Evolutionary conservation across 2,329 filamentous ascomycete genomes (phyloP), one percentile per base, ranked within the genome.

Genomic region (Trichoderma atrobrunneum): DNA sequence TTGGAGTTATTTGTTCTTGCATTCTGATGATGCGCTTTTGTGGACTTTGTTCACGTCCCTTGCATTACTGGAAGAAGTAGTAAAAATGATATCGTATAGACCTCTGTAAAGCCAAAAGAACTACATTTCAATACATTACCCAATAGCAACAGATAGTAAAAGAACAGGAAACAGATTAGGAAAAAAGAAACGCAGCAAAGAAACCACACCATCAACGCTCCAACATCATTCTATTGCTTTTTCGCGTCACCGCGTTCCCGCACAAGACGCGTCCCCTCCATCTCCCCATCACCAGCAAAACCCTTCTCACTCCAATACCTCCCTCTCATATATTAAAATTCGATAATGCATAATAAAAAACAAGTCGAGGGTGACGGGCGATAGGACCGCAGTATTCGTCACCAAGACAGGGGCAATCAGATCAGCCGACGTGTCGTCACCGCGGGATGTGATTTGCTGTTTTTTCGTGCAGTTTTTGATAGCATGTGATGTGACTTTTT

Each of bases 111-210:
- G 0, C 16, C 16, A 39, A 43, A 43, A n/a, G 36, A 43, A n/a
- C 36, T 8, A 18, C 36, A 18, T 0, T 18, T 0, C 1, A 39
- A 8, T 18, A 39, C 1, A 8, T 39, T 39, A 7, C 0, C 36
- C 36, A 43, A 43, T 43, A 43, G 16, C 3, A 8, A 3, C 2
- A 18, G 16, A 0, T 1, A 10, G 16, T 8, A 18, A 39, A n/a
- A 18, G 3, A 18, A 39, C 6, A 43, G 18, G 36, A n/a, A 43
- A 43, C 7, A 3, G 1, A n/a, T 10, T 8, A 43, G 16, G 16
- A n/a, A 43, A 32, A 18, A 43, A 43, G 16, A n/a, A 43, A n/a
- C 16, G 39, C 39, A 43, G 16, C 16, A 43, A 8, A 39, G 3
- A 43, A 43, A 43, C 26, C 26, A 18, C 14, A 43, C 16, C 36